Evolutionary conservation across 148 eudicot species (phyloP).

Genomic region (Selenicereus undatus): DNA sequence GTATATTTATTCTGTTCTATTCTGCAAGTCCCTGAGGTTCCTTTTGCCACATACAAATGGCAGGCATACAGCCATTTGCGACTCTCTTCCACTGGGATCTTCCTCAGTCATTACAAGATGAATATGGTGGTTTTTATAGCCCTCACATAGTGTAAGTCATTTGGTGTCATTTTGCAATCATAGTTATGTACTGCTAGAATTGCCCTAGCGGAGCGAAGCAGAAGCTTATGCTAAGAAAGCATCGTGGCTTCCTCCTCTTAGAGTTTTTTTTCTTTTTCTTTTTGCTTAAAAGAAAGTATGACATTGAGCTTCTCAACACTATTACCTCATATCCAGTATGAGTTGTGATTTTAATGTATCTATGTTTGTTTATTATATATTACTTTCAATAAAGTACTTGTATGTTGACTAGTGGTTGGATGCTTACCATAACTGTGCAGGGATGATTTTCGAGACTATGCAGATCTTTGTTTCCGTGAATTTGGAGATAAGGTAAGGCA

Average conservation of each 20-base stretch:
- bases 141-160: conserved; percentile 36
- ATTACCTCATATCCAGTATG: not conserved
- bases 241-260: no score
- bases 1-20: not conserved
- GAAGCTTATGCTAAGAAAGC: no score
- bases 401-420: not conserved
- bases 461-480: conserved; percentile 43
- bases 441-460: conserved; percentile 43
- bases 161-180: not conserved
- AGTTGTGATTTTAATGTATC: conserved; percentile 3
- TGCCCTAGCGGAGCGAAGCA: not conserved
- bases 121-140: conserved; percentile 47
- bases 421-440: conserved; percentile 22
- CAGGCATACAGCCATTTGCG: conserved; percentile 44
- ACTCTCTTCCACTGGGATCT: conserved; percentile 52
- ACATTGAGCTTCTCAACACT: not conserved
- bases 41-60: not conserved
- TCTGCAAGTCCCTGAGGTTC: not conserved
- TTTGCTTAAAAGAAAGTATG: not conserved
- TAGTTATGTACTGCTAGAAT: not conserved
- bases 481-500: conserved; percentile 49
- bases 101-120: conserved; percentile 46
- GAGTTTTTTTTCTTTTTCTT: no score
- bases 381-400: not conserved
- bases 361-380: not conserved